Evolutionary conservation across 2,329 filamentous ascomycete species (phyloP).

Genomic region (Phyllosticta paracitricarpa): DNA sequence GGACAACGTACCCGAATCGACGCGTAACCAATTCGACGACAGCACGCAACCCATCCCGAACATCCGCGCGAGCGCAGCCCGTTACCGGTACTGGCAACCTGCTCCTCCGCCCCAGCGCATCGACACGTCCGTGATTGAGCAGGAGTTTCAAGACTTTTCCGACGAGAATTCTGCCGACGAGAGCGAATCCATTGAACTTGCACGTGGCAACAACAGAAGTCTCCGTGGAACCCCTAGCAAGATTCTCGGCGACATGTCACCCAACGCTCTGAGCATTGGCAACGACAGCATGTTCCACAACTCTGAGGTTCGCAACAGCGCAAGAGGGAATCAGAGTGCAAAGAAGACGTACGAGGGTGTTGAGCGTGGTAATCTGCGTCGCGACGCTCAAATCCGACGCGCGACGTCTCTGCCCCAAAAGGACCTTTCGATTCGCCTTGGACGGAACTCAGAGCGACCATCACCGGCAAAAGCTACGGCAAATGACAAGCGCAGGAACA

Average conservation of each 20-base stretch:
- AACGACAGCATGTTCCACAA: constrained; percentile 40
- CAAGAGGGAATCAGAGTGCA: not conserved
- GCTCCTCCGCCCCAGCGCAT: constrained; percentile 24
- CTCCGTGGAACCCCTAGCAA: constrained; percentile 28
- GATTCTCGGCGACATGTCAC: constrained; percentile 37
- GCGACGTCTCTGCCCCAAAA: constrained; percentile 29
- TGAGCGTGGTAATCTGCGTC: constrained; percentile 30
- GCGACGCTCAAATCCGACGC: constrained; percentile 36
- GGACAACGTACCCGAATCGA: constrained; percentile 28
- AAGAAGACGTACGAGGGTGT: constrained; percentile 7
- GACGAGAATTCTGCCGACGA: constrained; percentile 32
- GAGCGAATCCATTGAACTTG: constrained; percentile 47
- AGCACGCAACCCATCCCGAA: constrained; percentile 22
- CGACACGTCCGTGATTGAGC: constrained; percentile 30
- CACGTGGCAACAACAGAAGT: constrained; percentile 38
- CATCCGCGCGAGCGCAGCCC: constrained; percentile 29
- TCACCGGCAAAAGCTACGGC: constrained; percentile 22
- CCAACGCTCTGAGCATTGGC: constrained; percentile 39
- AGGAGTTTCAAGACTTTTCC: constrained; percentile 32
- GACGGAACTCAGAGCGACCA: constrained; percentile 24
- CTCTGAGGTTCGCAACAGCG: constrained; percentile 29
- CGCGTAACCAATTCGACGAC: constrained; percentile 25
- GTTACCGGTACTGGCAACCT: constrained; percentile 27
- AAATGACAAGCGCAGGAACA: constrained; percentile 33
- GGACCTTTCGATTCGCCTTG: constrained; percentile 30